Conservation (phyloP, 2,329 filamentous ascomycete species). For the Sclerotinia borealis region DNA sequence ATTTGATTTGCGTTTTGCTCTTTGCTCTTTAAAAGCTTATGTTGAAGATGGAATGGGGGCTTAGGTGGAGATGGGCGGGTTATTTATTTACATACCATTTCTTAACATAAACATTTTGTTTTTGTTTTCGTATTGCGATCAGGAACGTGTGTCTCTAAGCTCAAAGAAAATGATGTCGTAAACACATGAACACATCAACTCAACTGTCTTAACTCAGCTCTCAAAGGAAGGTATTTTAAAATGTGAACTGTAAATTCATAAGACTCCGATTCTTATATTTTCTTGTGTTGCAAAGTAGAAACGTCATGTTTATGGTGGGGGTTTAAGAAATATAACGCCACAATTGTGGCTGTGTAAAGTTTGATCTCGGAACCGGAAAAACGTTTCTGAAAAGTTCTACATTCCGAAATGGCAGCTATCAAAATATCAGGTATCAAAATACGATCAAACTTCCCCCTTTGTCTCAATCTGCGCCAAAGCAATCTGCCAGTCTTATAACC, state of each 20-base stretch:
- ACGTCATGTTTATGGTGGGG: constrained; percentile 8
- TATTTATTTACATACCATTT: constrained; percentile 35
- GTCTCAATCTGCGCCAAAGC: neutral
- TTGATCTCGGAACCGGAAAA: neutral
- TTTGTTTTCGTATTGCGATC: constrained; percentile 3
- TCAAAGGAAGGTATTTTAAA: neutral
- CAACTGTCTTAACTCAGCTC: neutral
- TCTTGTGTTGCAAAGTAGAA: neutral
- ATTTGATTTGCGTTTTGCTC: neutral
- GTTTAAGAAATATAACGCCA: neutral
- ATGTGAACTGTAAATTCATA: neutral
- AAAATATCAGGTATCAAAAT: neutral
- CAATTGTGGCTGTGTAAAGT: neutral
- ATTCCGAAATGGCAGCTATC: neutral
- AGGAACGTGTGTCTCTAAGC: neutral
- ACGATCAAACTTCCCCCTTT: neutral
- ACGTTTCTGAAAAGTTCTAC: neutral
- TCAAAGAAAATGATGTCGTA: neutral
- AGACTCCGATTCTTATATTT: neutral
- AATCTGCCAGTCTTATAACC: neutral
- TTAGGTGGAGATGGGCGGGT: neutral
- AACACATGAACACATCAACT: neutral
- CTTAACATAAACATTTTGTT: constrained; percentile 39
- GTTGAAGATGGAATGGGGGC: constrained; percentile 13
- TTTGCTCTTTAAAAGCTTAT: neutral